phyloP scores from a whole-genome alignment of 2,329 filamentous ascomycete species.

The Metarhizium humberi region DNA sequence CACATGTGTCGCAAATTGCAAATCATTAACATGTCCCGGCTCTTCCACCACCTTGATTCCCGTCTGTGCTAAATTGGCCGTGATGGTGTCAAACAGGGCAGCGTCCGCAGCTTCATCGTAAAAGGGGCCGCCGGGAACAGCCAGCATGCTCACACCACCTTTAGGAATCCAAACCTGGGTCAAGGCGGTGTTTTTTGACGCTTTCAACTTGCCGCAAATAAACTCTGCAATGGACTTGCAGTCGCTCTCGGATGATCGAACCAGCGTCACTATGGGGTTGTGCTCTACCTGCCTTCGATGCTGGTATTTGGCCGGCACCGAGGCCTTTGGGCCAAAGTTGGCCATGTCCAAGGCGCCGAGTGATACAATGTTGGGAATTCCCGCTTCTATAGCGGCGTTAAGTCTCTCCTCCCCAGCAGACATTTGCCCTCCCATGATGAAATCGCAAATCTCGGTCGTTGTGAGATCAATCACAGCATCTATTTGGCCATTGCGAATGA shows the following conservation, averaged over 20 bases:
- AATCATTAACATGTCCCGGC: constrained; percentile 43
- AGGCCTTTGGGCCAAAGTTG: constrained; percentile 50
- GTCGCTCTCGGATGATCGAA: constrained; percentile 53
- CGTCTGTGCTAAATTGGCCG: constrained; percentile 35
- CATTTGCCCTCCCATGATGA: constrained; percentile 54
- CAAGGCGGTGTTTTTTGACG: constrained; percentile 25
- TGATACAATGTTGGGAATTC: constrained; percentile 44
- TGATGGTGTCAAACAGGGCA: constrained; percentile 43
- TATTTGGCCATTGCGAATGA: constrained; percentile 46
- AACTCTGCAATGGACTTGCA: constrained; percentile 43
- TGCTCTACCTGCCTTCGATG: constrained; percentile 49
- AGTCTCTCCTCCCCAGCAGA: constrained; percentile 48
- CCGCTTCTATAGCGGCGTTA: constrained; percentile 43
- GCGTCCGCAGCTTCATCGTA: constrained; percentile 32
- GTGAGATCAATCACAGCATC: constrained; percentile 64
- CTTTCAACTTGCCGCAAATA: constrained; percentile 43
- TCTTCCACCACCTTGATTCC: constrained; percentile 41
- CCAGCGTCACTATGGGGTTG: constrained; percentile 56
- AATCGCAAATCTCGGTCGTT: constrained; percentile 59
- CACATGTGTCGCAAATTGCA: constrained; percentile 36
- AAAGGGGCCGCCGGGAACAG: constrained; percentile 43
- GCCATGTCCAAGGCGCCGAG: constrained; percentile 50
- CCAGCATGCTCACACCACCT: constrained; percentile 53
- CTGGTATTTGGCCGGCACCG: constrained; percentile 45
- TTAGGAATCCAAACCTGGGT: constrained; percentile 50